phyloP scores from a whole-genome alignment of 352 stramenopile genomes.

The Phytophthora ramorum region DNA sequence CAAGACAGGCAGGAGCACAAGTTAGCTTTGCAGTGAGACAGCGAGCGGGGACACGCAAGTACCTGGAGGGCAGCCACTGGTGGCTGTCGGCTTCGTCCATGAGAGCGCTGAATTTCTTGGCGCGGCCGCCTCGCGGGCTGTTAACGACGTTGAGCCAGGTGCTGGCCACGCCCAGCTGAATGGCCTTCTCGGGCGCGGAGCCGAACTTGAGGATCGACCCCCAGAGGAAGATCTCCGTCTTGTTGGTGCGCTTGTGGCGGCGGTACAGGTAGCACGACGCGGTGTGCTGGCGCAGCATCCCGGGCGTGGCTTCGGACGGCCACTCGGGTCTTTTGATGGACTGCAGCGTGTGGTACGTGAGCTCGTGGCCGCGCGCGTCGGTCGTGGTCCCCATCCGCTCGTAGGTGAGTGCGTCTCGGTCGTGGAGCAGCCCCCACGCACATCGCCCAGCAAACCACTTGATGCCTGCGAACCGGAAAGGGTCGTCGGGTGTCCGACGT shows the following conservation, averaged over 20 bases:
- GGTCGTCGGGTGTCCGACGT: conserved; percentile 34
- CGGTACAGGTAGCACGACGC: conserved; percentile 53
- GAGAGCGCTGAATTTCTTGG: conserved; percentile 41
- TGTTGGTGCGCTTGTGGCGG: conserved; percentile 22
- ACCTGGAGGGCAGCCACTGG: conserved; percentile 38
- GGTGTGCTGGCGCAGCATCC: conserved; percentile 42
- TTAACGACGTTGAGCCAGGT: conserved; percentile 45
- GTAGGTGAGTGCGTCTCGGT: conserved; percentile 53
- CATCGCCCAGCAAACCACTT: conserved; percentile 49
- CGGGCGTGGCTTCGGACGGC: conserved; percentile 41
- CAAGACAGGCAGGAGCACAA: conserved; percentile 17
- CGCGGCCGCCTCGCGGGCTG: conserved; percentile 24
- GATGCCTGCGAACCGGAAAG: conserved; percentile 57
- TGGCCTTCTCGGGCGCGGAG: conserved; percentile 34
- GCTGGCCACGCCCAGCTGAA: conserved; percentile 43
- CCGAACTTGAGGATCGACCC: conserved; percentile 46
- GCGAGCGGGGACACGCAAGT: conserved; percentile 22
- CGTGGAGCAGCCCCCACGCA: conserved; percentile 35
- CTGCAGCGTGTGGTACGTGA: conserved; percentile 53
- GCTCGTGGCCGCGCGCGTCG: conserved; percentile 40
- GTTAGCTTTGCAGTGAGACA: conserved; percentile 22
- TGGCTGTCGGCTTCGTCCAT: conserved; percentile 38
- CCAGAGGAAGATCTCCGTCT: conserved; percentile 50
- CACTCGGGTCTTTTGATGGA: conserved; percentile 55
- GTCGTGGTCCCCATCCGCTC: conserved; percentile 45